Evolutionary conservation across 306 rosid genomes (phyloP).

Genomic region (Acacia acuminata): DNA sequence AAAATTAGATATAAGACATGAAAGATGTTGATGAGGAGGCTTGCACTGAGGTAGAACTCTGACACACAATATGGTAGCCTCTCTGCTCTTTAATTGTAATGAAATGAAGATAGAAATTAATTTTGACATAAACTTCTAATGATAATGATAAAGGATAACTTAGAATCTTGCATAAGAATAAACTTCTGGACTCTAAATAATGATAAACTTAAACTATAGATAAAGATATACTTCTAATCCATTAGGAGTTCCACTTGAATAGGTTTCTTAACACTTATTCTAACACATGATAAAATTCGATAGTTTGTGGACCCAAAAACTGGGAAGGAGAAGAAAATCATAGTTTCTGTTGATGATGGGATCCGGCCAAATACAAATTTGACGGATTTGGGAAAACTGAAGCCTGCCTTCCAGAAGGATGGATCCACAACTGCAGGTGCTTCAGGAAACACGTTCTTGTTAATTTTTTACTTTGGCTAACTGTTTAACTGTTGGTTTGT

Average conservation of each 20-base stretch:
- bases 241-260: not conserved
- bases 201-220: not conserved
- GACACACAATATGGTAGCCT: not conserved
- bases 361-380: conserved; percentile 66
- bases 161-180: not conserved
- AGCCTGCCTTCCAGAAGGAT: conserved; percentile 76
- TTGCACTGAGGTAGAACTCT: not conserved
- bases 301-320: conserved; percentile 87
- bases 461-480: conserved; percentile 14
- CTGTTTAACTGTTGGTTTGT: conserved; percentile 2
- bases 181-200: not conserved
- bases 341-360: conserved; percentile 80
- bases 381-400: conserved; percentile 70
- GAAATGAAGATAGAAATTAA: not conserved
- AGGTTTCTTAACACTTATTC: not conserved
- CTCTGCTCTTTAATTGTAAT: not conserved
- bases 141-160: not conserved
- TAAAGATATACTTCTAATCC: not conserved
- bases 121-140: not conserved
- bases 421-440: conserved; percentile 91
- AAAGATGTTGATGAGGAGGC: not conserved
- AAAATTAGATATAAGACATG: not conserved
- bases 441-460: conserved; percentile 9
- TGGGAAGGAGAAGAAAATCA: conserved; percentile 67
- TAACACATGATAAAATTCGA: conserved; percentile 21